phyloP scores from a whole-genome alignment of 306 rosid genomes.

The Cicer chorassanicum region DNA sequence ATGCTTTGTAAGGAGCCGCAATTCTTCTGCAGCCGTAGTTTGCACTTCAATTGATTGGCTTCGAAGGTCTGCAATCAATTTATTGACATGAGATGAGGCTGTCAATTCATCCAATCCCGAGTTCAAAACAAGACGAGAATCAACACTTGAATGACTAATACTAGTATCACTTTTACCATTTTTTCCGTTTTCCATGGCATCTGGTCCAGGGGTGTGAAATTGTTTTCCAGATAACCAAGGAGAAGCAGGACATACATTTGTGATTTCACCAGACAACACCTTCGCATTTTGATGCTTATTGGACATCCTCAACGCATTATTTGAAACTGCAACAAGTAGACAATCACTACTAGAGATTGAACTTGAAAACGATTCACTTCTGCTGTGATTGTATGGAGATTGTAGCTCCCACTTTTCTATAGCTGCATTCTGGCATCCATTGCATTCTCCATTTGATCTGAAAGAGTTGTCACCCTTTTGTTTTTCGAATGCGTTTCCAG shows the following conservation, averaged over 20 bases:
- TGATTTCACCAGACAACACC: conserved; percentile 64
- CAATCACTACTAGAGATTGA: conserved; percentile 74
- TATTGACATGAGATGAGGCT: conserved; percentile 61
- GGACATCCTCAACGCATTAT: conserved; percentile 57
- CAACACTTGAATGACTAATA: conserved; percentile 43
- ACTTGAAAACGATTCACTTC: conserved; percentile 88
- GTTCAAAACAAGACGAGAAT: conserved; percentile 45
- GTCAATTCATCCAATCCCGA: conserved; percentile 58
- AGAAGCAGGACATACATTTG: conserved; percentile 50
- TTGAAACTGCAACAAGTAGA: conserved; percentile 58
- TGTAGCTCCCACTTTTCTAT: conserved; percentile 58
- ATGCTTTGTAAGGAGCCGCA: conserved; percentile 93
- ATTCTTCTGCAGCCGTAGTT: conserved; percentile 83
- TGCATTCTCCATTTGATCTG: conserved; percentile 54
- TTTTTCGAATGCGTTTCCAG: conserved; percentile 60
- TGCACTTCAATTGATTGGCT: conserved; percentile 67
- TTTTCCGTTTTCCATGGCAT: conserved; percentile 52
- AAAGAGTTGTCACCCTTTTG: conserved; percentile 52
- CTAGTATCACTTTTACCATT: conserved; percentile 45
- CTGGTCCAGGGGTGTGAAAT: conserved; percentile 47
- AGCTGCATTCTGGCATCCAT: conserved; percentile 56
- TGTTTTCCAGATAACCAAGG: conserved; percentile 54
- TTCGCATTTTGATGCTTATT: conserved; percentile 51
- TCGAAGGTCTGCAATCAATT: conserved; percentile 75
- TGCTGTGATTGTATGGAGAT: conserved; percentile 68